Evolutionary conservation across 352 stramenopile species (phyloP).

Genomic region (Phytopythium cucurbitacearum): DNA sequence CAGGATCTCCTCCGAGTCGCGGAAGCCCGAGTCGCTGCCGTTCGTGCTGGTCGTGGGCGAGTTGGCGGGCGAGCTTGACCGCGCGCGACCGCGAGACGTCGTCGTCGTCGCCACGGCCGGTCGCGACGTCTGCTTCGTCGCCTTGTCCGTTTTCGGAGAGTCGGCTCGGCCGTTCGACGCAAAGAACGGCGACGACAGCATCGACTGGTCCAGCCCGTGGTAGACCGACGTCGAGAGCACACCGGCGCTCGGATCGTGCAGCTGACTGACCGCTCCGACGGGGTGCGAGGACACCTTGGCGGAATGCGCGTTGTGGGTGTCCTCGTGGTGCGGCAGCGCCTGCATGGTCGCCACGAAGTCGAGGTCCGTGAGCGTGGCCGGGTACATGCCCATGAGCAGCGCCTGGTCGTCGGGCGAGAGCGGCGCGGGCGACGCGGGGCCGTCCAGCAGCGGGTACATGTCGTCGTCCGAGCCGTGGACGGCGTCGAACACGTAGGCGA

Average conservation of each 20-base stretch:
- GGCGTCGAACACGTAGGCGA: slow-evolving; percentile 53
- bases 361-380: slow-evolving; percentile 49
- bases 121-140: slow-evolving; percentile 4
- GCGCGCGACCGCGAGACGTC: slow-evolving; percentile 15
- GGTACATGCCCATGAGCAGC: slow-evolving; percentile 59
- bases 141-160: slow-evolving; percentile 3
- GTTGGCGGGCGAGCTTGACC: slow-evolving; percentile 27
- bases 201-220: neutral
- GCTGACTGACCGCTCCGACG: slow-evolving; percentile 9
- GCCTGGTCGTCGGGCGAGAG: slow-evolving; percentile 44
- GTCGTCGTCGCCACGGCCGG: slow-evolving; percentile 3
- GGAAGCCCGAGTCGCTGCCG: slow-evolving; percentile 26
- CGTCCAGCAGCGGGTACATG: slow-evolving; percentile 53
- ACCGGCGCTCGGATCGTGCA: slow-evolving; percentile 2
- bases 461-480: slow-evolving; percentile 35
- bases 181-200: slow-evolving; percentile 14
- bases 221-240: slow-evolving; percentile 13
- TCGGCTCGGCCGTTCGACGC: neutral
- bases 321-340: slow-evolving; percentile 29
- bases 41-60: slow-evolving; percentile 44
- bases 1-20: slow-evolving; percentile 76
- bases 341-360: slow-evolving; percentile 61
- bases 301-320: slow-evolving; percentile 17
- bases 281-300: slow-evolving; percentile 4
- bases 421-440: slow-evolving; percentile 19